Evolutionary conservation across 257 asterid species (phyloP).

Genomic region (Nicotiana knightiana): DNA sequence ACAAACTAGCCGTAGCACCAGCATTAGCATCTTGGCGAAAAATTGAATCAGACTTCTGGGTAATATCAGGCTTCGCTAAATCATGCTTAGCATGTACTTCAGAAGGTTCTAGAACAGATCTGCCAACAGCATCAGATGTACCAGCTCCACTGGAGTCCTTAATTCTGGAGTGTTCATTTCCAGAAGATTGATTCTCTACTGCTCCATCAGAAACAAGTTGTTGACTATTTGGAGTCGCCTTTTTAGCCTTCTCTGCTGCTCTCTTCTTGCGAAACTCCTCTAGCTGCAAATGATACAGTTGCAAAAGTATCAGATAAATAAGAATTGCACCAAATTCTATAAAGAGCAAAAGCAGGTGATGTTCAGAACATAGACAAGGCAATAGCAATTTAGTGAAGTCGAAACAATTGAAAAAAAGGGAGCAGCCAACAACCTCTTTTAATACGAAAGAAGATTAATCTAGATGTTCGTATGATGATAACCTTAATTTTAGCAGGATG

Average conservation of each 20-base stretch:
- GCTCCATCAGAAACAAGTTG: slow-evolving; percentile 34
- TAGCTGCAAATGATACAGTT: slow-evolving; percentile 38
- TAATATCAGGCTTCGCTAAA: slow-evolving; percentile 29
- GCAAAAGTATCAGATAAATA: background rate
- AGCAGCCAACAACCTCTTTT: background rate
- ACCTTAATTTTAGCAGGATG: background rate
- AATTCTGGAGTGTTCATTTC: slow-evolving; percentile 29
- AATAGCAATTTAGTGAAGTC: background rate
- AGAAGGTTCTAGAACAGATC: slow-evolving; percentile 27
- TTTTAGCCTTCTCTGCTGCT: slow-evolving; percentile 73
- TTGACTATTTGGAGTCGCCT: slow-evolving; percentile 36
- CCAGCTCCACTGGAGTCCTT: slow-evolving; percentile 46
- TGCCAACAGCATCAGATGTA: slow-evolving; percentile 45
- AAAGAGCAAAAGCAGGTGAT: background rate
- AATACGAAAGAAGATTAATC: background rate
- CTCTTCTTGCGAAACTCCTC: slow-evolving; percentile 92
- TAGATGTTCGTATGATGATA: background rate
- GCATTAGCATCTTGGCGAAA: slow-evolving; percentile 21
- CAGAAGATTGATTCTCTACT: slow-evolving; percentile 39
- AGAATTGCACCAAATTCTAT: background rate
- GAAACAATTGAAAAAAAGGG: background rate
- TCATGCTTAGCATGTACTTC: slow-evolving; percentile 27
- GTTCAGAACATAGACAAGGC: background rate
- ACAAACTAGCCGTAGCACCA: background rate
- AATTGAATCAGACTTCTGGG: slow-evolving; percentile 25